Conservation (phyloP, 2,329 filamentous ascomycete species). For the Talaromyces amestolkiae region DNA sequence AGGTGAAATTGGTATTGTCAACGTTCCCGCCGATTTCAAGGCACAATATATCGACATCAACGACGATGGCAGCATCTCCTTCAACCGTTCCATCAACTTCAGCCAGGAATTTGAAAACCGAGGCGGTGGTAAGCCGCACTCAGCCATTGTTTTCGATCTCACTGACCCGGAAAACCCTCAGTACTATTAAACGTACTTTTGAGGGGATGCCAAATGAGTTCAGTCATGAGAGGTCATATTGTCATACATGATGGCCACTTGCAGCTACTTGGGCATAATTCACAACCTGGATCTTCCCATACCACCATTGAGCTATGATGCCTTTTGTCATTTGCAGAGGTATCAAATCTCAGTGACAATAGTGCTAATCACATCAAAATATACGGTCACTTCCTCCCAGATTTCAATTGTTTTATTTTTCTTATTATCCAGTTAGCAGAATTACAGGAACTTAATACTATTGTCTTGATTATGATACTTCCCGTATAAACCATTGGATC, state of each 20-base stretch:
- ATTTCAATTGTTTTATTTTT: too few relatives aligned
- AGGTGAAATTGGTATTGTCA: slow-evolving; percentile 59
- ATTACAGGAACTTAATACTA: too few relatives aligned
- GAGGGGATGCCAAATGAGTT: neutral
- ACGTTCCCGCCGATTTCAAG: slow-evolving; percentile 62
- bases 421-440: too few relatives aligned
- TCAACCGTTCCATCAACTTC: slow-evolving; percentile 62
- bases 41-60: slow-evolving; percentile 61
- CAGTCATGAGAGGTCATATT: neutral
- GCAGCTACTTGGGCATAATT: neutral
- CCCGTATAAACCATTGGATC: too few relatives aligned
- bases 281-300: neutral
- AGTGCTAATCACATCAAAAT: too few relatives aligned
- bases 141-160: slow-evolving; percentile 55
- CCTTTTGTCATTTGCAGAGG: too few relatives aligned
- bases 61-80: slow-evolving; percentile 54
- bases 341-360: too few relatives aligned
- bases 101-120: slow-evolving; percentile 52
- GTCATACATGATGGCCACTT: neutral
- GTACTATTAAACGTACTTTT: slow-evolving; percentile 27
- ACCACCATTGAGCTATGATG: too few relatives aligned
- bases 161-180: slow-evolving; percentile 53
- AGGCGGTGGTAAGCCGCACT: slow-evolving; percentile 59
- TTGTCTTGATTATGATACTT: too few relatives aligned
- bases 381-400: too few relatives aligned